Percentiles rank a stretch among this genome's conserved stretches.
These are phyloP conservation scores for Inga leiocalycina DNA, from an alignment of 306 rosid species.

Conservation along the genomic window DNA sequence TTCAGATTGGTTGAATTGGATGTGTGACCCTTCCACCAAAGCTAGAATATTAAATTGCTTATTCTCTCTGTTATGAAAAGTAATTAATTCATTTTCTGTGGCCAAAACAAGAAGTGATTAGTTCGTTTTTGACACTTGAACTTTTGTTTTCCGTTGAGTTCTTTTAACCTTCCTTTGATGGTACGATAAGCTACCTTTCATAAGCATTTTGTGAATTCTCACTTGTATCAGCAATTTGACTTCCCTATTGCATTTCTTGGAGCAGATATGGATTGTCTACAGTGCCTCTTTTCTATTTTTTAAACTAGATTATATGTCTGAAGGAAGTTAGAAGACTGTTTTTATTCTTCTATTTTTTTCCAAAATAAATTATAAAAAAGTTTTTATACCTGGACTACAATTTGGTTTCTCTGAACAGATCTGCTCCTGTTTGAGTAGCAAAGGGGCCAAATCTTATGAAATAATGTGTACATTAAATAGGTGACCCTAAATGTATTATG, in stretches of 20 bases:
- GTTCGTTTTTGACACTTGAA: neutral
- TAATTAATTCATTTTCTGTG: neutral
- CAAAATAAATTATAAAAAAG: neutral
- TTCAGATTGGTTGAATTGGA: neutral
- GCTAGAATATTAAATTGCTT: neutral
- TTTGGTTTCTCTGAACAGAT: neutral
- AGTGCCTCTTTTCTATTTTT: neutral
- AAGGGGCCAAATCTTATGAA: too few relatives aligned
- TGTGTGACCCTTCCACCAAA: neutral
- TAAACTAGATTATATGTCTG: neutral
- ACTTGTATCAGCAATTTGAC: neutral
- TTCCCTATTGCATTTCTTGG: neutral
- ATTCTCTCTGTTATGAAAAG: neutral
- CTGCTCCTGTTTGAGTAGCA: neutral
- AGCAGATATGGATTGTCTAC: neutral
- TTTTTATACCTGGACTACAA: neutral
- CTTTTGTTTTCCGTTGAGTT: neutral
- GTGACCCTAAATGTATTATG: neutral
- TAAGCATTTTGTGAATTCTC: neutral
- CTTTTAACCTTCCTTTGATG: neutral
- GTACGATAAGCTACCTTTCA: neutral
- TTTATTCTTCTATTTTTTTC: neutral
- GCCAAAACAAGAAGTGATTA: neutral
- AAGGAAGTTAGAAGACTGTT: neutral
- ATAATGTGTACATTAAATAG: neutral